These are phyloP conservation scores for Ampelocalamus luodianensis DNA, from an alignment of 176 grass and related monocot genomes.

Conservation along the genomic window DNA sequence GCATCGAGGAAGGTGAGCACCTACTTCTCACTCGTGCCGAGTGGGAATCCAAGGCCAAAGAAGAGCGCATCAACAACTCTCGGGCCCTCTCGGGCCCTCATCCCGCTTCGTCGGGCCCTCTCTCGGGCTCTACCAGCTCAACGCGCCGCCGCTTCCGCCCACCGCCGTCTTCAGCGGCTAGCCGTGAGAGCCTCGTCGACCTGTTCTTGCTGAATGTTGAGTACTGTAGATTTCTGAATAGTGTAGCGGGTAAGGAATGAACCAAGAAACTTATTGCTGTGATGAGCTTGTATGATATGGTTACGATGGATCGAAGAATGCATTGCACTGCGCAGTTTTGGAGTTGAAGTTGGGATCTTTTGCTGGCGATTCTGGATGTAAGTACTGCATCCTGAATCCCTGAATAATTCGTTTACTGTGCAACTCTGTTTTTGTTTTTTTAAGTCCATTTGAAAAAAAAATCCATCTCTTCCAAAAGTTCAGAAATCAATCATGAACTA, in stretches of 20 bases:
- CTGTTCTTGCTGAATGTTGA: neutral
- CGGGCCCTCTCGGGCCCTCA: no score
- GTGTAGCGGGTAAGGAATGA: neutral
- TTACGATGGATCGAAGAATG: neutral
- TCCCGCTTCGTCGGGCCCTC: conserved; percentile 89
- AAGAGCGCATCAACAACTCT: no score
- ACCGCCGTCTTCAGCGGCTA: conserved; percentile 49
- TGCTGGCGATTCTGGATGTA: neutral
- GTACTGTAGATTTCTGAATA: conserved; percentile 25
- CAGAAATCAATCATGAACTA: no score
- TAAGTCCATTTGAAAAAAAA: no score
- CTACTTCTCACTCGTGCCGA: no score
- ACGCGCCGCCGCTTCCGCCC: conserved; percentile 67
- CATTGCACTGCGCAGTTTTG: neutral
- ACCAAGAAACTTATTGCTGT: neutral
- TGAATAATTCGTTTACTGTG: neutral
- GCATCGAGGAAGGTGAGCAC: no score
- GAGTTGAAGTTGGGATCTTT: conserved; percentile 10
- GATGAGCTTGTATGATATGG: neutral
- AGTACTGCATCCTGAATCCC: neutral
- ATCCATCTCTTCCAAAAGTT: no score
- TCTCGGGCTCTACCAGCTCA: conserved; percentile 81
- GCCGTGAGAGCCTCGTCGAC: neutral
- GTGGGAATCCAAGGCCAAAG: no score
- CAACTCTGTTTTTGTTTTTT: neutral